Evolutionary conservation across 176 grass and related monocot genomes (phyloP), one percentile per base, ranked within the genome.

Genomic region (Carex littledalei): DNA sequence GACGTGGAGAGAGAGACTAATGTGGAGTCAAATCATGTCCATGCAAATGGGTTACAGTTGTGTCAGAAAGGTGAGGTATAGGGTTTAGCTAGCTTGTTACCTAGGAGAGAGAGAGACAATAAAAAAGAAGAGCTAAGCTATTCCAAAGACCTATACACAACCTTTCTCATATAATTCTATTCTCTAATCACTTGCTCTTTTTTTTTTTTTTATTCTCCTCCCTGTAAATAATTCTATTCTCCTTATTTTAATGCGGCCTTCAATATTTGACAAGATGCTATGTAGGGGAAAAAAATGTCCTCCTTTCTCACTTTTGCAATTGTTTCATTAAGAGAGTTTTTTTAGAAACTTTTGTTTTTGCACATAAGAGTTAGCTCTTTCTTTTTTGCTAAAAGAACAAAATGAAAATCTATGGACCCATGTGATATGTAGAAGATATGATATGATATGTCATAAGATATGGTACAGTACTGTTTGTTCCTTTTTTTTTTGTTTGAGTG

Each of bases 21-120:
- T 85, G 85, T 85, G 82, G 43, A 87, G 89, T 90, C 89, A 90
- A 90, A 90, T 90, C 89, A 76, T 87, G 85, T 87, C 86, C 89
- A 90, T 90, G 81, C 85, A 90, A 85, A 87, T 87, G 89, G 89
- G 81, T 78, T 90, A 86, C 81, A 90, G 89, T 31, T 43, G 62
- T 90, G 89, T 90, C 89, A 90, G 89, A 87, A 70, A 43, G 65
- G 81, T 16, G 65, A 18, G 63, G 22, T 67, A 53, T 83, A 86
- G 85, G 74, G 58, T 49, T 76, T 76, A 76, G 72, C 47, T 76
- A 50, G 10, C 68, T 26, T 24, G n/a, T 3, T 50, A 11, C 3
- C 1, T 45, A 41, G 22, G 18, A 49, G 32, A 81, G 78, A 72
- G 26, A 45, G 15, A 58, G n/a, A 37, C 8, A 17, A 17, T 5